Conservation (phyloP, 345 rosid genomes). For the Citrus mangshanensis region DNA sequence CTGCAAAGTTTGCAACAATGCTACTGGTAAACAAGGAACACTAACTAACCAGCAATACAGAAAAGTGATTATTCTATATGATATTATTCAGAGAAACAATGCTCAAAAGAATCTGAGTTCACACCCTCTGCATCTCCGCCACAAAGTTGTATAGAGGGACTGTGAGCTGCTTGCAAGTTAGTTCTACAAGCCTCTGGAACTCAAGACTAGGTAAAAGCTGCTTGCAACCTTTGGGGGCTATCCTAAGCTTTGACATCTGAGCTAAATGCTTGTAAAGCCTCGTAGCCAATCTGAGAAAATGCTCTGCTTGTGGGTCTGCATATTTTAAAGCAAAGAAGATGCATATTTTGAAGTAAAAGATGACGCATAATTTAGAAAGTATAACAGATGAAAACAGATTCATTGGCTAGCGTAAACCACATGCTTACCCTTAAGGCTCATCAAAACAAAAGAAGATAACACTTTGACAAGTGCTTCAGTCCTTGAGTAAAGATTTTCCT, state of each 20-base stretch:
- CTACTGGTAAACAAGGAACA: constrained; percentile 3
- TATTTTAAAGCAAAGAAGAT: constrained; percentile 15
- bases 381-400: constrained; percentile 10
- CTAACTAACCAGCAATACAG: background rate
- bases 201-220: constrained; percentile 40
- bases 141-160: constrained; percentile 70
- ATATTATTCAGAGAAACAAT: background rate
- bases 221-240: constrained; percentile 77
- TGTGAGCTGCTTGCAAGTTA: constrained; percentile 74
- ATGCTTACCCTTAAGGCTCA: constrained; percentile 64
- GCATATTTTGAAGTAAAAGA: constrained; percentile 24
- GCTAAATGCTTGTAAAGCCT: constrained; percentile 79
- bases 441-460: constrained; percentile 64
- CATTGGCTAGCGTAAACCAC: constrained; percentile 1
- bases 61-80: background rate
- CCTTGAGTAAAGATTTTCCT: constrained; percentile 54
- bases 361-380: constrained; percentile 13
- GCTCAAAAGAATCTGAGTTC: background rate
- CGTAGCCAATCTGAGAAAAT: constrained; percentile 48
- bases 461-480: constrained; percentile 58
- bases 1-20: constrained; percentile 32
- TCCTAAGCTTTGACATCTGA: constrained; percentile 65
- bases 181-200: constrained; percentile 74
- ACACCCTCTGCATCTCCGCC: constrained; percentile 64
- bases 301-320: constrained; percentile 75